These are phyloP conservation scores for Paracamarosporium sp. DNA, from an alignment of 2,329 filamentous ascomycete species.

Conservation along the genomic window DNA sequence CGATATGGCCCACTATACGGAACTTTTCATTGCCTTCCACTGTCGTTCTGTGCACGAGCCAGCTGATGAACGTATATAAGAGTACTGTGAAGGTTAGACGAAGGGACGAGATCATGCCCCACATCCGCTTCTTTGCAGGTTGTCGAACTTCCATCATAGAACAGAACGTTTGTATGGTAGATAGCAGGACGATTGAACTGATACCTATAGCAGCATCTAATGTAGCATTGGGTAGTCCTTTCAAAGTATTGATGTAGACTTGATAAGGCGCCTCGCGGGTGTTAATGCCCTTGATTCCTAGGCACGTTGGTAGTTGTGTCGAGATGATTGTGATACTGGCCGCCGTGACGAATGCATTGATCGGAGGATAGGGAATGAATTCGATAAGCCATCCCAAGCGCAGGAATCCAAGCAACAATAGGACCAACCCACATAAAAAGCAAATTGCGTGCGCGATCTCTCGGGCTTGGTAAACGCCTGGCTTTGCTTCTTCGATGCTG, in stretches of 20 bases:
- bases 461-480: slow-evolving; percentile 63
- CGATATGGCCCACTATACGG: slow-evolving; percentile 75
- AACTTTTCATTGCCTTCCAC: slow-evolving; percentile 59
- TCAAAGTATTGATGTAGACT: slow-evolving; percentile 83
- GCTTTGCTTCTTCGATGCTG: slow-evolving; percentile 64
- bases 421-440: slow-evolving; percentile 77
- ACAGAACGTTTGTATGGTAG: slow-evolving; percentile 63
- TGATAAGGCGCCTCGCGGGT: slow-evolving; percentile 79
- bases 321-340: slow-evolving; percentile 87
- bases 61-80: slow-evolving; percentile 88
- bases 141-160: slow-evolving; percentile 69
- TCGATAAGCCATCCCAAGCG: slow-evolving; percentile 91
- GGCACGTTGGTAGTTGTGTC: slow-evolving; percentile 79
- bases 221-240: slow-evolving; percentile 69
- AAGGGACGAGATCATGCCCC: slow-evolving; percentile 88
- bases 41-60: slow-evolving; percentile 67
- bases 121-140: slow-evolving; percentile 71
- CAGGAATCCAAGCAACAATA: slow-evolving; percentile 78
- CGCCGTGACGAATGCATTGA: slow-evolving; percentile 96
- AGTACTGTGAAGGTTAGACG: slow-evolving; percentile 88
- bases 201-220: slow-evolving; percentile 89
- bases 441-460: slow-evolving; percentile 80
- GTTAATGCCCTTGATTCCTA: slow-evolving; percentile 78
- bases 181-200: slow-evolving; percentile 80
- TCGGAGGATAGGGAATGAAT: slow-evolving; percentile 86